A percentile compares a stretch with the other conserved stretches of the same genome.
phyloP scores from a whole-genome alignment of 345 rosid genomes.

The Hibiscus syriacus region DNA sequence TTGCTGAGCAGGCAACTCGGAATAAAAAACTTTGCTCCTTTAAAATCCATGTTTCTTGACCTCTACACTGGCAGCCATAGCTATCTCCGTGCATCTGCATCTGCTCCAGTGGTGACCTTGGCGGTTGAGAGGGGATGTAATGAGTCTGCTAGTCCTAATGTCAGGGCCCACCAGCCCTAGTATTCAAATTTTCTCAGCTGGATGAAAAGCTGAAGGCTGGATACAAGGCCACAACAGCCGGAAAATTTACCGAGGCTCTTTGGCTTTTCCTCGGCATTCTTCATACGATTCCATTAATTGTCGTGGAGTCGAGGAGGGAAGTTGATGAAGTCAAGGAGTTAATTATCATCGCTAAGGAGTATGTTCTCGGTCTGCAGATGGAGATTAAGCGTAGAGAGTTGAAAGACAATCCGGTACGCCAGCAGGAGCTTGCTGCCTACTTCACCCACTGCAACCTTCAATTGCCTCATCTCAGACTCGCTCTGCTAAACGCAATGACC shows the following conservation, averaged over 20 bases:
- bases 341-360: constrained; percentile 66
- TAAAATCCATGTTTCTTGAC: constrained; percentile 69
- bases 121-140: constrained; percentile 88
- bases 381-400: constrained; percentile 77
- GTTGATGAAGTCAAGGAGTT: constrained; percentile 93
- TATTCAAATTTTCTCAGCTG: constrained; percentile 66
- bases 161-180: constrained; percentile 79
- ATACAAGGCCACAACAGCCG: constrained; percentile 77
- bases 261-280: constrained; percentile 70
- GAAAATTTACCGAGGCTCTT: constrained; percentile 73
- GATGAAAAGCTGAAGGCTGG: constrained; percentile 92
- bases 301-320: constrained; percentile 95
- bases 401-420: constrained; percentile 67
- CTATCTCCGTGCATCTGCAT: constrained; percentile 64
- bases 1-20: constrained; percentile 87
- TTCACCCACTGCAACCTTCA: constrained; percentile 95
- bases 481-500: constrained; percentile 67
- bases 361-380: constrained; percentile 76
- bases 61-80: constrained; percentile 71
- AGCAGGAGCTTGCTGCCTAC: constrained; percentile 96
- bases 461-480: constrained; percentile 70
- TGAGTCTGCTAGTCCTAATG: constrained; percentile 74
- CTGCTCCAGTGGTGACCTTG: constrained; percentile 64
- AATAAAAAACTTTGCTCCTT: constrained; percentile 59
- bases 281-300: constrained; percentile 82